These are phyloP conservation scores for Euphorbia corollata DNA, from an alignment of 441 rosid genomes.

Conservation along the genomic window DNA sequence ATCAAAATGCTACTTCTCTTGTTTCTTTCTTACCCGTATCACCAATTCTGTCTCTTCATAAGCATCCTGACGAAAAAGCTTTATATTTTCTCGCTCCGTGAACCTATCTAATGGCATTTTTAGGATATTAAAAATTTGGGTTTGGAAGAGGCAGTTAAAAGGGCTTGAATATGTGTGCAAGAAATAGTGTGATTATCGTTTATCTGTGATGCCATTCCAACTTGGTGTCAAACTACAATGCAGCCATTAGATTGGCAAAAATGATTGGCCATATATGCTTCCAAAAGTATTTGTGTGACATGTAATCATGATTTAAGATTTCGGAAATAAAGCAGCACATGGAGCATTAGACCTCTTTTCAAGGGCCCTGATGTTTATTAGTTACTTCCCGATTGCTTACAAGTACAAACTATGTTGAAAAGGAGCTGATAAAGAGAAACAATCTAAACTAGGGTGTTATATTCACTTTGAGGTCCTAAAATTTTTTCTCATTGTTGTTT, in stretches of 20 bases:
- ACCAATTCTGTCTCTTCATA: not conserved
- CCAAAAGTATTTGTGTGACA: too few relatives aligned
- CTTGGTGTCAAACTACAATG: not conserved
- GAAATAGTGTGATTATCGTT: not conserved
- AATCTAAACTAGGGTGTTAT: not conserved
- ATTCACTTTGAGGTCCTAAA: not conserved
- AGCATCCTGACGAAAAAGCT: not conserved
- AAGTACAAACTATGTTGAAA: not conserved
- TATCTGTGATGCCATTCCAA: not conserved
- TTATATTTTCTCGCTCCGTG: not conserved
- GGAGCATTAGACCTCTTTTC: not conserved
- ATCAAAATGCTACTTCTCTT: not conserved
- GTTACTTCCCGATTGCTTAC: not conserved
- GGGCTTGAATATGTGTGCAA: not conserved
- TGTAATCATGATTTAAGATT: not conserved
- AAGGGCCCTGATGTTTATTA: not conserved
- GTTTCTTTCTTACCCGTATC: not conserved
- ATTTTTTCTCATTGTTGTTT: not conserved
- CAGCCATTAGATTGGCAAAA: not conserved
- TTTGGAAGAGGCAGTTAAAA: not conserved
- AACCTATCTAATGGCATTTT: not conserved
- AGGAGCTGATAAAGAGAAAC: not conserved
- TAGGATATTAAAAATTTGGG: not conserved
- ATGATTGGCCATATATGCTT: not conserved
- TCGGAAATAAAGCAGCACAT: not conserved